Base-by-base conservation (phyloP, 2,329 filamentous ascomycete species). In the Ophiostoma fasciatum region DNA sequence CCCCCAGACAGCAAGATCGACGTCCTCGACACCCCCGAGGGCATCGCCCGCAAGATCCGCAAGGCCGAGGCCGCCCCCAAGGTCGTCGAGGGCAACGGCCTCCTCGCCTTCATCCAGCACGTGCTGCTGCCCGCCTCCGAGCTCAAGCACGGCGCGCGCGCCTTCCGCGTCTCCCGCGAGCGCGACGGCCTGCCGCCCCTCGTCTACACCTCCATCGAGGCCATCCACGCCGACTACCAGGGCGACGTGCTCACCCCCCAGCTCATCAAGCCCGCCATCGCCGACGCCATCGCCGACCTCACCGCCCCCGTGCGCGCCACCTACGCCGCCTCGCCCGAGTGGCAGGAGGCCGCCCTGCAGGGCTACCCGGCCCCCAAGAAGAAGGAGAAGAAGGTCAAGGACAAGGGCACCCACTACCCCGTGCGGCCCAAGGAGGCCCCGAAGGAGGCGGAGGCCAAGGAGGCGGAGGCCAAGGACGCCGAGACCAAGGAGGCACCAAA, bases 171-270 rank as follows among this genome's bases (percentile, higher is more conserved):
- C 7, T 64, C 76, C 44, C 65, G 77, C 48, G 54, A 65, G 51
- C 63, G 74, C 46, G 81, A 82, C 40, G 69, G 61, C 26, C 49
- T 66, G 22, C 82, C 90, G 51, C 74, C 83, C 2, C 61, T 94
- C 23, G 66, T 85, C 42, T 96, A 94, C 67, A 73, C 66, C n/a
- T 61, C 71, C 39, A 82, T 92, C 41, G 62, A 73, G 39, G 62
- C 81, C 49, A 66, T 96, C 52, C 74, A 83, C 44, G 71, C 77
- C 13, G 88, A 94, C 56, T 96, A 92, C 61, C 55, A 57, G 38
- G 75, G 71, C 35, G 88, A 96, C 51, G 66, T 81, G 44, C 69
- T 94, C 42, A 84, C 81, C 1, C 90, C 90, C 0, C 87, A 94
- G 62, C 61, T 81, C 11, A 65, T 96, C 35, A 96, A 98, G 63